Conservation (phyloP, 306 rosid genomes). For the Carpinus fangiana region DNA sequence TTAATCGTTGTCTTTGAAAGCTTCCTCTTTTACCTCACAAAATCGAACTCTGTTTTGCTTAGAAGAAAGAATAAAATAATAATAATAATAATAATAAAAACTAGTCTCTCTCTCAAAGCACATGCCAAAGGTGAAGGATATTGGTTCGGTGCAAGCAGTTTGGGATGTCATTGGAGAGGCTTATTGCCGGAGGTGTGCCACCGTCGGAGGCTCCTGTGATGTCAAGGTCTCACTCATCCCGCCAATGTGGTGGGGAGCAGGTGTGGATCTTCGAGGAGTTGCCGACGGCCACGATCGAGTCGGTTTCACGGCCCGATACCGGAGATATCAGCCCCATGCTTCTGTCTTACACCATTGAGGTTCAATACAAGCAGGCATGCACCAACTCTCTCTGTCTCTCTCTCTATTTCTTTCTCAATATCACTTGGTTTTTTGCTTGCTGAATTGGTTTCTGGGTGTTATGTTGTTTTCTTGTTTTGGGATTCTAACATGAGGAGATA, state of each 20-base stretch:
- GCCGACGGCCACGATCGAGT: constrained; percentile 61
- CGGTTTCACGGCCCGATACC: constrained; percentile 78
- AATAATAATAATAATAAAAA: too few species aligned
- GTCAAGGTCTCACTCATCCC: constrained; percentile 28
- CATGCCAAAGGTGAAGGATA: constrained; percentile 6
- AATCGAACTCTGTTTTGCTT: neutral
- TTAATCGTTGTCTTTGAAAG: neutral
- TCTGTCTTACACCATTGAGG: constrained; percentile 72
- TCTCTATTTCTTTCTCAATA: neutral
- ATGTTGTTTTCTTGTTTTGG: neutral
- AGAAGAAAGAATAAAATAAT: too few species aligned
- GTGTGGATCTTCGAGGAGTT: constrained; percentile 64
- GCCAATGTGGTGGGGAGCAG: constrained; percentile 48
- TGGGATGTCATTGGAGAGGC: constrained; percentile 65
- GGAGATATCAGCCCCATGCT: constrained; percentile 83
- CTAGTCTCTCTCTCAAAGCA: neutral
- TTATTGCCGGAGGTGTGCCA: constrained; percentile 33
- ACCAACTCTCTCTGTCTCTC: neutral
- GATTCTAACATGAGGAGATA: neutral
- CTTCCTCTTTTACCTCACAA: neutral
- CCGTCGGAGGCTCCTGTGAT: constrained; percentile 35
- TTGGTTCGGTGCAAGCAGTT: neutral
- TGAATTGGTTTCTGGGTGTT: neutral
- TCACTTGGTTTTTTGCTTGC: neutral
- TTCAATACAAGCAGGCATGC: constrained; percentile 86